These are phyloP conservation scores for Herpotrichia juniperi DNA, from an alignment of 2,329 filamentous ascomycete species.

Conservation along the genomic window DNA sequence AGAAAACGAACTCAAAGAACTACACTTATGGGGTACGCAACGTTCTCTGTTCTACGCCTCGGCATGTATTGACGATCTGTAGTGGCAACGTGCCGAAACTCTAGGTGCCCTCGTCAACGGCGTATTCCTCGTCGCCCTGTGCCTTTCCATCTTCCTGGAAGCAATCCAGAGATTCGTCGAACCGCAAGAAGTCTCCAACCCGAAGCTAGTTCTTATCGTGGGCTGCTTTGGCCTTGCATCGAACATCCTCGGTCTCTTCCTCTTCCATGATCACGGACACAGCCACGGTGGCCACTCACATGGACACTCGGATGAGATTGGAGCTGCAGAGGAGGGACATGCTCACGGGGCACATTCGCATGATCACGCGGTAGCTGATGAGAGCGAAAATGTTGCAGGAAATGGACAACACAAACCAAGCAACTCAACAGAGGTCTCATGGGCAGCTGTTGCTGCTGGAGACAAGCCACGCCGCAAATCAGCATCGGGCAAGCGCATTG, in stretches of 20 bases:
- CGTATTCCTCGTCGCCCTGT: slow-evolving; percentile 95
- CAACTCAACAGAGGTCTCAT: slow-evolving; percentile 22
- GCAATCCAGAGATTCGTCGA: slow-evolving; percentile 91
- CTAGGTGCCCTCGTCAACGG: slow-evolving; percentile 96
- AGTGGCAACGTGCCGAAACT: slow-evolving; percentile 98
- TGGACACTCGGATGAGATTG: slow-evolving; percentile 48
- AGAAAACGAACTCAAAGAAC: slow-evolving; percentile 79
- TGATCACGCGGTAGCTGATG: slow-evolving; percentile 57
- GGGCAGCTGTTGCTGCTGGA: slow-evolving; percentile 12
- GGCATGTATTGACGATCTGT: slow-evolving; percentile 22
- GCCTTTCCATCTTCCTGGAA: slow-evolving; percentile 94
- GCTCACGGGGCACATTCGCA: slow-evolving; percentile 52
- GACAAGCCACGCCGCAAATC: slow-evolving; percentile 29
- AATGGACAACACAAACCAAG: slow-evolving; percentile 22
- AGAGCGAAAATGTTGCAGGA: slow-evolving; percentile 65
- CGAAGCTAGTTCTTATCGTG: slow-evolving; percentile 86
- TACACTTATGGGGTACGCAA: slow-evolving; percentile 88
- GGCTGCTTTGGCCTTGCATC: slow-evolving; percentile 84
- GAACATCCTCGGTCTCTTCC: slow-evolving; percentile 85
- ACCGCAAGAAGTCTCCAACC: slow-evolving; percentile 84
- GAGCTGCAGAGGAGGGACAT: slow-evolving; percentile 60
- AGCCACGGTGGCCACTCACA: slow-evolving; percentile 70
- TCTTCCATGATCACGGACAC: slow-evolving; percentile 94
- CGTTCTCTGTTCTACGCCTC: not conserved
- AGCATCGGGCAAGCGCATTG: slow-evolving; percentile 34